These are phyloP conservation scores for Argentina anserina DNA, from an alignment of 306 rosid species.

Conservation along the genomic window DNA sequence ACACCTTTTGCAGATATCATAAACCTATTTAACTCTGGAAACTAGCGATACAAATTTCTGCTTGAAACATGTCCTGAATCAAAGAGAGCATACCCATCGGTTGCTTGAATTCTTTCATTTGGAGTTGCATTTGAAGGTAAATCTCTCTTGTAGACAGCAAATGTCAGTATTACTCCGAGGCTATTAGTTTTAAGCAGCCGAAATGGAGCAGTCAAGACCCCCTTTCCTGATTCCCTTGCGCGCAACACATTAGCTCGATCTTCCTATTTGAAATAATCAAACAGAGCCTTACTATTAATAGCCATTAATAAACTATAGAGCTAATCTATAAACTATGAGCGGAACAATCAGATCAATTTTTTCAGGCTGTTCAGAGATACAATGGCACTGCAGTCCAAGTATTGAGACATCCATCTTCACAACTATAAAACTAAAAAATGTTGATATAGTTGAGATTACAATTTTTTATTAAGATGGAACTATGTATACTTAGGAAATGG, in stretches of 20 bases:
- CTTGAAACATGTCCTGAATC: not conserved
- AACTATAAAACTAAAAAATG: not conserved
- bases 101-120: constrained; percentile 79
- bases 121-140: constrained; percentile 90
- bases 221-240: constrained; percentile 94
- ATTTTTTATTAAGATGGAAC: not conserved
- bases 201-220: constrained; percentile 92
- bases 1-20: not conserved
- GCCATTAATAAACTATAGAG: not conserved
- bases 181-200: constrained; percentile 78
- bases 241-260: constrained; percentile 79
- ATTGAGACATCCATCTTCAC: not conserved
- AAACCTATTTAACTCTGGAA: not conserved
- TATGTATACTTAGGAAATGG: not conserved
- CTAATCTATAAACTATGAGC: constrained; percentile 1
- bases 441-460: not conserved
- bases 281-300: not conserved
- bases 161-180: constrained; percentile 92
- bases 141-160: constrained; percentile 89
- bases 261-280: constrained; percentile 60
- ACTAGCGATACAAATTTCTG: not conserved
- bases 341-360: not conserved
- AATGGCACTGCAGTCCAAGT: not conserved
- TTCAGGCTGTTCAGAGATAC: not conserved
- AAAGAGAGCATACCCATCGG: constrained; percentile 71